A percentile compares a stretch with the other conserved stretches of the same genome.
Evolutionary conservation across 352 stramenopile genomes (phyloP).

Genomic region (Globisporangium okanoganense): DNA sequence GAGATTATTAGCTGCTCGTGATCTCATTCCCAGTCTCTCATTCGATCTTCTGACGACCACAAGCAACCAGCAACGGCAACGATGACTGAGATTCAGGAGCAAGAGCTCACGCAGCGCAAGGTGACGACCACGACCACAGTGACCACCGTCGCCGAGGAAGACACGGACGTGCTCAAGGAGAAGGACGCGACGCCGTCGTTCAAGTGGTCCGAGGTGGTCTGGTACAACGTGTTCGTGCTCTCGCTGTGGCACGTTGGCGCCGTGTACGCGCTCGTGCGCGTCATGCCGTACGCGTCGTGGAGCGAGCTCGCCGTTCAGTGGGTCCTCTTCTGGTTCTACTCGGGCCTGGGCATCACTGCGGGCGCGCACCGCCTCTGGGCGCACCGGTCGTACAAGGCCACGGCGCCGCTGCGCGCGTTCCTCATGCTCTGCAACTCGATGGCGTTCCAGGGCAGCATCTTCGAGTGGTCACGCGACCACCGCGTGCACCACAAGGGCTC

Average conservation of each 20-base stretch:
- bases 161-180: slow-evolving; percentile 27
- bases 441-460: slow-evolving; percentile 96
- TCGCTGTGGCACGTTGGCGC: slow-evolving; percentile 65
- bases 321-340: slow-evolving; percentile 60
- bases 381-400: slow-evolving; percentile 95
- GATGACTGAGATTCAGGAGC: background rate
- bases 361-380: slow-evolving; percentile 97
- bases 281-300: slow-evolving; percentile 45
- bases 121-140: background rate
- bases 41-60: slow-evolving; percentile 2
- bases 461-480: slow-evolving; percentile 98
- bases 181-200: slow-evolving; percentile 38
- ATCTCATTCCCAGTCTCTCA: background rate
- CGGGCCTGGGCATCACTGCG: slow-evolving; percentile 96
- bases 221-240: slow-evolving; percentile 81
- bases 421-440: slow-evolving; percentile 99
- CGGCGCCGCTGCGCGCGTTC: slow-evolving; percentile 87
- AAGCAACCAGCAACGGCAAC: background rate
- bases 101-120: slow-evolving; percentile 12
- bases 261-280: slow-evolving; percentile 63
- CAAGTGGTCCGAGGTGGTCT: slow-evolving; percentile 74
- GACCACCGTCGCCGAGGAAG: slow-evolving; percentile 35
- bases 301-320: slow-evolving; percentile 58
- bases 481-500: slow-evolving; percentile 99
- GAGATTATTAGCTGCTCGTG: background rate